These are phyloP conservation scores for Cystobasidium slooffiae DNA, from an alignment of 1,284 basidiomycete genomes.

Conservation along the genomic window DNA sequence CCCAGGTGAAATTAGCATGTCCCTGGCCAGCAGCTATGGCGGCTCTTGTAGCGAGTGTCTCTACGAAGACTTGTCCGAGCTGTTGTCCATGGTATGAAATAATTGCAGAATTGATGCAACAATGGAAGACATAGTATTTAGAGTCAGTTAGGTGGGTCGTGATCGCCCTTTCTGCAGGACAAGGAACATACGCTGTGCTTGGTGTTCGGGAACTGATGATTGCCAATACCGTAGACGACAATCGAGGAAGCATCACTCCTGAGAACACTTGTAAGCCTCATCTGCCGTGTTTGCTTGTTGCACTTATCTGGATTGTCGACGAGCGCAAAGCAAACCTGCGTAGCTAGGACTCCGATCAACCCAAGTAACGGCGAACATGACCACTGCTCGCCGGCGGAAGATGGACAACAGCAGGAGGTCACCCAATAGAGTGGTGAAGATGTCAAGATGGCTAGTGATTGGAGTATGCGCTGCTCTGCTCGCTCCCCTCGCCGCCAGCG, in stretches of 20 bases:
- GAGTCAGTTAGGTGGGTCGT: not conserved
- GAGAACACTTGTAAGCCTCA: not conserved
- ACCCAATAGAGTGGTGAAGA: not conserved
- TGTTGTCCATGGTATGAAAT: not conserved
- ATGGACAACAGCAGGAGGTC: not conserved
- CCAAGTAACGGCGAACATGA: not conserved
- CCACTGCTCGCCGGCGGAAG: not conserved
- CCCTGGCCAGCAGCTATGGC: slow-evolving; percentile 21
- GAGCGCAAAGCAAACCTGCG: not conserved
- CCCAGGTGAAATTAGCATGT: slow-evolving; percentile 17
- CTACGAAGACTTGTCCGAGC: slow-evolving; percentile 32
- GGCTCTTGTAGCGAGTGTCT: slow-evolving; percentile 22
- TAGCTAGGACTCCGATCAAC: not conserved
- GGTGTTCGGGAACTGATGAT: slow-evolving; percentile 31
- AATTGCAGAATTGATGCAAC: too few species aligned
- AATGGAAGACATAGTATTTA: not conserved
- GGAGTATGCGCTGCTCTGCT: slow-evolving; percentile 13
- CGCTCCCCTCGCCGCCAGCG: not conserved
- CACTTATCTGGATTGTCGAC: not conserved
- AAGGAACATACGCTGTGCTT: slow-evolving; percentile 36
- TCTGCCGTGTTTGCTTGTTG: not conserved
- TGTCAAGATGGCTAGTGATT: not conserved
- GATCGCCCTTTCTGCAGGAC: too few species aligned
- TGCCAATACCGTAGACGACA: slow-evolving; percentile 33
- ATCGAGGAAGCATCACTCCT: not conserved